Percentiles rank a stretch among this genome's conserved stretches.
Conservation (phyloP, 2,329 filamentous ascomycete genomes). For the Westerdykella aurantiaca region DNA sequence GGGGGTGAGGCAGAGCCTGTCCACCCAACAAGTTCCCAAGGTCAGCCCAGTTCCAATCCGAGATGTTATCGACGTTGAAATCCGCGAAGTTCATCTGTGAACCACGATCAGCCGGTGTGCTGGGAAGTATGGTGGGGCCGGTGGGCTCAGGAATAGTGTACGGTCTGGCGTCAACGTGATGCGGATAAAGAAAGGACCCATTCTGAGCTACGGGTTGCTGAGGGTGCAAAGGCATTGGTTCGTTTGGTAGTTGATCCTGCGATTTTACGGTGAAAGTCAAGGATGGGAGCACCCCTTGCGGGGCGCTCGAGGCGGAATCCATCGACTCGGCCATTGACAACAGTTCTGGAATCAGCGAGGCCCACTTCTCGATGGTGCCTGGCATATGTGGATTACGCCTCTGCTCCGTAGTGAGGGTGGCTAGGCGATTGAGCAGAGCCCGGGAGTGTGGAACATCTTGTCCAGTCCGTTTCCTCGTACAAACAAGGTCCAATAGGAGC, state of each 20-base stretch:
- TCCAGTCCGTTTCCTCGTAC: constrained; percentile 15
- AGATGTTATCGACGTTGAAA: constrained; percentile 32
- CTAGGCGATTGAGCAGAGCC: constrained; percentile 31
- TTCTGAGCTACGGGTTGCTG: constrained; percentile 20
- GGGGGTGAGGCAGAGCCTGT: constrained; percentile 5
- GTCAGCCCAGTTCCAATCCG: constrained; percentile 34
- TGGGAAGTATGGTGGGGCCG: constrained; percentile 10
- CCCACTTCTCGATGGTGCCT: constrained; percentile 36
- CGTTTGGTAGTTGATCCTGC: constrained; percentile 9
- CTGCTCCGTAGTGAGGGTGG: constrained; percentile 29
- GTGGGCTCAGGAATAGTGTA: constrained; percentile 18
- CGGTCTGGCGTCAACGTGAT: constrained; percentile 17
- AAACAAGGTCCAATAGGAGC: constrained; percentile 37
- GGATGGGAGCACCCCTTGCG: not conserved
- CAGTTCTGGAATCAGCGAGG: constrained; percentile 33
- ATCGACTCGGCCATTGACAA: constrained; percentile 30
- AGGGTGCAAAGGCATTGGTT: constrained; percentile 13
- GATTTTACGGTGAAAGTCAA: constrained; percentile 1
- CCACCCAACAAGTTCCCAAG: constrained; percentile 23
- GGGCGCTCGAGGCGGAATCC: constrained; percentile 2
- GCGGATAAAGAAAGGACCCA: constrained; percentile 28
- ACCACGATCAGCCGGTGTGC: constrained; percentile 20
- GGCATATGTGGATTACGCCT: constrained; percentile 32
- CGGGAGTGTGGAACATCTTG: constrained; percentile 24
- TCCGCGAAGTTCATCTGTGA: constrained; percentile 34